Evolutionary conservation across 2,329 filamentous ascomycete genomes (phyloP).

Genomic region (Cordyceps fumosorosea): DNA sequence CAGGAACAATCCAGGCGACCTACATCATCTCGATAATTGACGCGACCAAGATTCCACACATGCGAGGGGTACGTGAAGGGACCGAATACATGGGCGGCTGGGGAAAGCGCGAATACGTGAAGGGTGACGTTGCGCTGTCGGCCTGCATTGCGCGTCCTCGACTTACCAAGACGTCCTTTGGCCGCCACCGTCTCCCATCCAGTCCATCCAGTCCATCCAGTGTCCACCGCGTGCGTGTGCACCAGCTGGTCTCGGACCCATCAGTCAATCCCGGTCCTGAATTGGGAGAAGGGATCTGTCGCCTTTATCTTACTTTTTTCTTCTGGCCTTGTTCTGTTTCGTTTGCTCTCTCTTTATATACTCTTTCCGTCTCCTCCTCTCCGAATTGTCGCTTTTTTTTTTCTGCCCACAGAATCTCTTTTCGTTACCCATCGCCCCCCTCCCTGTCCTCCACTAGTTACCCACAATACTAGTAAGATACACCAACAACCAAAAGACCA

Average conservation of each 20-base stretch:
- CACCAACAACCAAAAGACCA: neutral
- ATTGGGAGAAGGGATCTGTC: no score
- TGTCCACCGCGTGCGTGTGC: neutral
- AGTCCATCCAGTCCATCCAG: neutral
- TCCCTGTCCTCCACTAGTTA: neutral
- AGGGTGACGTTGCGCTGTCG: conserved; percentile 12
- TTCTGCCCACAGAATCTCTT: neutral
- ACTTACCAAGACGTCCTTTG: neutral
- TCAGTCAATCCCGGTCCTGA: neutral
- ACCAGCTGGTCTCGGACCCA: neutral
- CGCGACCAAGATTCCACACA: no score
- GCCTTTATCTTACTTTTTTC: neutral
- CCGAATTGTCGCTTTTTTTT: neutral
- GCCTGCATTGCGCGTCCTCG: conserved; percentile 13
- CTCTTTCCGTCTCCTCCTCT: neutral
- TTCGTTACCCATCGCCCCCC: no score
- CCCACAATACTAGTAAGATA: neutral
- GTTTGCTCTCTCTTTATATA: neutral
- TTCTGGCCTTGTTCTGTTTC: neutral
- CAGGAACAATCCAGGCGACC: no score
- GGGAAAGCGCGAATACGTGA: neutral
- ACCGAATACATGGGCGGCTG: neutral
- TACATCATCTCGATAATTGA: no score
- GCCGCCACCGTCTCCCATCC: neutral
- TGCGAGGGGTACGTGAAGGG: neutral